Conservation (phyloP, 805 yeast species). For the Myxozyma neotropica region DNA sequence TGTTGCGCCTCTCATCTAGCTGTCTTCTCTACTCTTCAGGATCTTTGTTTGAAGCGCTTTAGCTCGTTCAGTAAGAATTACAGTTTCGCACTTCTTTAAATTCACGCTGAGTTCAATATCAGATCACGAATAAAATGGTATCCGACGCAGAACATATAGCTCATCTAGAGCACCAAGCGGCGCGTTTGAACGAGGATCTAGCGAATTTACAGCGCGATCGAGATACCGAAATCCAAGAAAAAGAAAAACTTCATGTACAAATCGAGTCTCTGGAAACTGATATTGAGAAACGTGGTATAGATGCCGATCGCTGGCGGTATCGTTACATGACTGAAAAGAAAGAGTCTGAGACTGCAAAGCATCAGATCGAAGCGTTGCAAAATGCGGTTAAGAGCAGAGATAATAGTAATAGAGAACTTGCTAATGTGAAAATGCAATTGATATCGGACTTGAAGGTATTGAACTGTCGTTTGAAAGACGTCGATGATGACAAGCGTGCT, state of each 20-base stretch:
- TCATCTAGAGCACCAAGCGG: constrained; percentile 8
- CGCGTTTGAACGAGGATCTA: constrained; percentile 4
- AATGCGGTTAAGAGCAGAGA: constrained; percentile 22
- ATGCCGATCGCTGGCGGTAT: constrained; percentile 27
- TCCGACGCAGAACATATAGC: constrained; percentile 8
- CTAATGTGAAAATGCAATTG: constrained; percentile 11
- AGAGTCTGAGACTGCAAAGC: constrained; percentile 8
- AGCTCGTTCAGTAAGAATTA: no score
- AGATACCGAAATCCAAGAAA: constrained; percentile 1
- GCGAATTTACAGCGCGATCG: constrained; percentile 3
- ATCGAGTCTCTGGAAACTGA: constrained; percentile 21
- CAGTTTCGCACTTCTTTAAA: no score
- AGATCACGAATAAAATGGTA: no score
- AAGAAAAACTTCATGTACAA: constrained; percentile 9
- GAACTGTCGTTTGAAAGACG: constrained; percentile 6
- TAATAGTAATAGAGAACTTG: constrained; percentile 23
- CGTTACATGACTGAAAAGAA: constrained; percentile 16
- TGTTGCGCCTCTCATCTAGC: no score
- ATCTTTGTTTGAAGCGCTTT: no score
- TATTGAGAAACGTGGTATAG: constrained; percentile 11
- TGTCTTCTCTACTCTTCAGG: no score
- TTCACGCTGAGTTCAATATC: no score
- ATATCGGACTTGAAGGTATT: constrained; percentile 8
- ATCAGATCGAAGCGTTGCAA: constrained; percentile 12
- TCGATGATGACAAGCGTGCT: constrained; percentile 1